Evolutionary conservation across 768 basidiomycete genomes (phyloP).

Genomic region (Boletus rex-veris): DNA sequence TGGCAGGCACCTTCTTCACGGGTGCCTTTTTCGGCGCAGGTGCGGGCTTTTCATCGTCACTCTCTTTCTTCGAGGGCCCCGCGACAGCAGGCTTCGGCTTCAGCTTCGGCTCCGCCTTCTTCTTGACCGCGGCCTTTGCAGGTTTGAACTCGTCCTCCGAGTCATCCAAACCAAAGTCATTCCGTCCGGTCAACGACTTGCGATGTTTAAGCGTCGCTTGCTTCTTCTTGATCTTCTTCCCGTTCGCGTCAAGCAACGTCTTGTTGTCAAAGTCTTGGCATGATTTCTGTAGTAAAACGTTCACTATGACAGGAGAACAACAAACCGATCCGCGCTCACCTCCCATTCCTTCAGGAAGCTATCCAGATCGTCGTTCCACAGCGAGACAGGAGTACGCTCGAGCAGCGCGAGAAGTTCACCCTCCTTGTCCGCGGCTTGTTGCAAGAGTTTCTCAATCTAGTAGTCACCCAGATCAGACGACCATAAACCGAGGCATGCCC

Average conservation of each 20-base stretch:
- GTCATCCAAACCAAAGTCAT: conserved; percentile 34
- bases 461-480: conserved; percentile 5
- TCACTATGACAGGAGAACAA: not conserved
- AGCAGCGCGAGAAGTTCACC: conserved; percentile 73
- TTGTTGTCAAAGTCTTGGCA: conserved; percentile 45
- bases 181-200: conserved; percentile 46
- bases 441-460: conserved; percentile 80
- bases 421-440: conserved; percentile 82
- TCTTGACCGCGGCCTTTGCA: conserved; percentile 43
- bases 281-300: conserved; percentile 32
- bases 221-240: conserved; percentile 56
- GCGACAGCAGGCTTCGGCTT: conserved; percentile 22
- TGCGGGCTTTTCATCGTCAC: conserved; percentile 37
- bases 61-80: conserved; percentile 45
- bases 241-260: conserved; percentile 42
- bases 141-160: conserved; percentile 59
- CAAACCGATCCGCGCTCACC: conserved; percentile 43
- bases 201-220: conserved; percentile 53
- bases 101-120: conserved; percentile 30
- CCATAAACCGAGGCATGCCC: not conserved
- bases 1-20: conserved; percentile 30
- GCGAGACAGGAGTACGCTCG: conserved; percentile 69
- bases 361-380: conserved; percentile 92
- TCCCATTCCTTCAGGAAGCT: conserved; percentile 81
- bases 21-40: conserved; percentile 31